phyloP scores from a whole-genome alignment of 1,284 basidiomycete genomes.

The Grifola frondosa region DNA sequence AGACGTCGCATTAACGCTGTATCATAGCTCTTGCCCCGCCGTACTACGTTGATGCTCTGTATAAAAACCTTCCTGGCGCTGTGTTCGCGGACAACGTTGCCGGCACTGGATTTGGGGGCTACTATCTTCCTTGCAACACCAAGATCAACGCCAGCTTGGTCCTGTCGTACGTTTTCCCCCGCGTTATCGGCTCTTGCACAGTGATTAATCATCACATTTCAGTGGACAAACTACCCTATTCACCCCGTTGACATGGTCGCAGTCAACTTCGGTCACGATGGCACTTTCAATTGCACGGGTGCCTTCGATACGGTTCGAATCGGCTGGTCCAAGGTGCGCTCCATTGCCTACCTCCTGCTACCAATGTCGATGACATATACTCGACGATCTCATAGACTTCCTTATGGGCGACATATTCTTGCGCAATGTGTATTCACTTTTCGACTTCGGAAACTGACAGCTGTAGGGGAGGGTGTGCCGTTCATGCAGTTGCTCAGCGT shows the following conservation, averaged over 20 bases:
- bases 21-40: constrained; percentile 14
- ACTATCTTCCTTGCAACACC: constrained; percentile 17
- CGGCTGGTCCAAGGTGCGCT: not conserved
- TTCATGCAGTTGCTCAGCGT: constrained; percentile 14
- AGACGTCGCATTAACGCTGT: no score
- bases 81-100: constrained; percentile 2
- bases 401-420: constrained; percentile 15
- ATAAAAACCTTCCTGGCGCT: constrained; percentile 18
- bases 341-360: no score
- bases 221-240: constrained; percentile 14
- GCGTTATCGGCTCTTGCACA: not conserved
- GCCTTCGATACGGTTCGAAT: constrained; percentile 3
- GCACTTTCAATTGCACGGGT: constrained; percentile 13
- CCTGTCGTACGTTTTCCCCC: constrained; percentile 11
- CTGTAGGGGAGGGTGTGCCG: constrained; percentile 1
- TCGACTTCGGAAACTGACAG: constrained; percentile 10
- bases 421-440: constrained; percentile 14
- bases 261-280: constrained; percentile 10
- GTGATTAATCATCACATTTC: not conserved
- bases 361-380: no score
- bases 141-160: constrained; percentile 20
- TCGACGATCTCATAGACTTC: constrained; percentile 8
- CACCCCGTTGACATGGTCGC: constrained; percentile 18
- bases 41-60: constrained; percentile 22
- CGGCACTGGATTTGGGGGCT: constrained; percentile 2